Base-by-base conservation (phyloP, 2,329 filamentous ascomycete genomes). In the Cercospora canescens region DNA sequence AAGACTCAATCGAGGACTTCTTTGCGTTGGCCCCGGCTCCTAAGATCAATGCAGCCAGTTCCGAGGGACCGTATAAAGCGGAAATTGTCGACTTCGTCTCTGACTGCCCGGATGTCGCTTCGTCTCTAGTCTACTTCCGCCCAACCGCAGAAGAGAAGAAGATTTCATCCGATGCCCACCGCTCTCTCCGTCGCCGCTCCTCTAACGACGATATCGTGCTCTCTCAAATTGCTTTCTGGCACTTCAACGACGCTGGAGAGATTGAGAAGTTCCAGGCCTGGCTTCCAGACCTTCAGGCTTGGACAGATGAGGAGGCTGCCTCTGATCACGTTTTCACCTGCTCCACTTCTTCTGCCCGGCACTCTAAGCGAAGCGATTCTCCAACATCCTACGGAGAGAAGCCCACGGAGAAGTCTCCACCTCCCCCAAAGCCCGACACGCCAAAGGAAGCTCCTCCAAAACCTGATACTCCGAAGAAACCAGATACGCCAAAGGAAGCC, bases 1-100 rank as follows among this genome's bases (percentile, higher is more conserved):
- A 80, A 41, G 77, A 81, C 55, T 79, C 77, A 24, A 79, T 81
- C 61, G 80, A 82, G 72, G 81, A 81, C 69, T 82, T 83, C 70
- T 82, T 82, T 64, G 79, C 79, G 6, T 73, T 82, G 6, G 75
- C 81, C 2, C 79, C 79, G 1, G 57, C 76, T 8, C 75, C 74
- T 8, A 57, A 67, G 11, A 68, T 68, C 54, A 70, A 66, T 28
- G 62, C 59, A 14, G 75, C 76, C 7, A 67, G 69, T 12, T 57
- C 66, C 26, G 58, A 55, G 52, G 70, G 63, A 8, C 59, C 73
- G 18, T 71, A 70, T 54, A 62, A 69, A 50, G 69, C 72, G 7
- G 69, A 73, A 14, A 57, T 74, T 14, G 70, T 73, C 30, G 64
- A 71, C 39, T 70, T 71, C 62, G 65, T 64, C 7, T 71, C 66